A percentile compares a stretch with the other conserved stretches of the same genome.
These are phyloP conservation scores for Xerocomellus amylosporus DNA, from an alignment of 768 basidiomycete species.

Conservation along the genomic window DNA sequence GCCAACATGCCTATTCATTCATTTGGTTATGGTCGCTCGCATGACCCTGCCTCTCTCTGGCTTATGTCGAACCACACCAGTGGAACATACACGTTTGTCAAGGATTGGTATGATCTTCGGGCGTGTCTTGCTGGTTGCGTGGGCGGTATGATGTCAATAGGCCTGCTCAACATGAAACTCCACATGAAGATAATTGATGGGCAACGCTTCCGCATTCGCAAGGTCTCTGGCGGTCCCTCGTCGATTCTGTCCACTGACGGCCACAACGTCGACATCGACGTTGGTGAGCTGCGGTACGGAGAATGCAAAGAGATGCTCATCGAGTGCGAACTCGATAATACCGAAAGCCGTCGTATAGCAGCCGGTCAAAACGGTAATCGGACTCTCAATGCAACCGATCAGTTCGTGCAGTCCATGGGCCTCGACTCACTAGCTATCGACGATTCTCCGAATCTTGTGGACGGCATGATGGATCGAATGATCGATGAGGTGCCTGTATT, in stretches of 20 bases:
- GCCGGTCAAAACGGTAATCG: conserved; percentile 14
- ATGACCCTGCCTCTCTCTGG: conserved; percentile 98
- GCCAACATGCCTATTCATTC: conserved; percentile 97
- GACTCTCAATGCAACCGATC: conserved; percentile 78
- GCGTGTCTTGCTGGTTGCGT: conserved; percentile 91
- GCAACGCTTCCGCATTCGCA: conserved; percentile 88
- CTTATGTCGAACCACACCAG: conserved; percentile 97
- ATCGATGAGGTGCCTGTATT: conserved; percentile 97
- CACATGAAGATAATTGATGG: conserved; percentile 92
- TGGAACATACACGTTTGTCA: conserved; percentile 97
- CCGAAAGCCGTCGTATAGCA: conserved; percentile 39
- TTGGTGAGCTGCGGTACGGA: conserved; percentile 93
- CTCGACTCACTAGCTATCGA: conserved; percentile 72
- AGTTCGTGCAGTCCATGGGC: conserved; percentile 84
- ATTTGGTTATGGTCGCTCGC: conserved; percentile 94
- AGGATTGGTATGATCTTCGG: conserved; percentile 95
- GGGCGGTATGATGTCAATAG: conserved; percentile 96
- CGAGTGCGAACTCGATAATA: conserved; percentile 84
- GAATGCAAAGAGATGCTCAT: conserved; percentile 97
- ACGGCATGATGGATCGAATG: conserved; percentile 95
- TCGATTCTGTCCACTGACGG: conserved; percentile 90
- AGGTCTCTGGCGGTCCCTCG: conserved; percentile 87
- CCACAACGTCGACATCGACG: conserved; percentile 90
- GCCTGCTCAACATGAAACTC: conserved; percentile 87
- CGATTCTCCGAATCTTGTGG: conserved; percentile 67